These are phyloP conservation scores for Hypoxylon sp. DNA, from an alignment of 2,329 filamentous ascomycete species.

Conservation along the genomic window DNA sequence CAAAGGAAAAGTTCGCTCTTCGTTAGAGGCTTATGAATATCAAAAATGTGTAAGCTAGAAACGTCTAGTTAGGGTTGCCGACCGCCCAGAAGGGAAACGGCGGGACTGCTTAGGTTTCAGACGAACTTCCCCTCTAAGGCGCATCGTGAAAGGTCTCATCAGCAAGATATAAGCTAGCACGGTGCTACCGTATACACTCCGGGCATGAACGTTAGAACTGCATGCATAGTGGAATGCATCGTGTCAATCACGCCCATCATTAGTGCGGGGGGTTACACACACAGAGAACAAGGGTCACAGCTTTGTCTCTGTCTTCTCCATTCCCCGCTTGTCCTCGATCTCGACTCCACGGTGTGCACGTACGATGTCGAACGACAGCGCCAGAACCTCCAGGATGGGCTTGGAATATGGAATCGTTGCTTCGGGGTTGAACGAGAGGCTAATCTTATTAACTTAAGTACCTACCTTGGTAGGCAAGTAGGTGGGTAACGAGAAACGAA, in stretches of 20 bases:
- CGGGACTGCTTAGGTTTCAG: conserved; percentile 25
- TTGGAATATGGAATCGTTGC: not conserved
- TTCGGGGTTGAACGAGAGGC: conserved; percentile 14
- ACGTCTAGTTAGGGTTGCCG: conserved; percentile 31
- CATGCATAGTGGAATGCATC: conserved; percentile 24
- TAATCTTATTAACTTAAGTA: too few species aligned
- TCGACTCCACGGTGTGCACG: conserved; percentile 22
- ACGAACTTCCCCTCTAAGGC: conserved; percentile 14
- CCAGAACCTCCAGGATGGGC: not conserved
- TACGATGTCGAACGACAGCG: conserved; percentile 40
- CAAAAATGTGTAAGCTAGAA: conserved; percentile 10
- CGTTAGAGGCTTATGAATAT: not conserved
- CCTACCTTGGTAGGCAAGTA: too few species aligned
- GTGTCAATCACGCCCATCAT: conserved; percentile 29
- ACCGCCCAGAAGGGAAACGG: not conserved
- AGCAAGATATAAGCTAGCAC: conserved; percentile 15
- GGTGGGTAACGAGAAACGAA: not conserved
- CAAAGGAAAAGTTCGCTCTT: not conserved
- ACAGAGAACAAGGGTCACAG: conserved; percentile 23
- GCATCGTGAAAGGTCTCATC: conserved; percentile 14
- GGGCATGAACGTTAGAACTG: not conserved
- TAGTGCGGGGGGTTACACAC: conserved; percentile 36
- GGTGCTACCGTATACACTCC: conserved; percentile 15
- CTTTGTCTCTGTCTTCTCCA: too few species aligned
- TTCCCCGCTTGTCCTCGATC: conserved; percentile 1